Evolutionary conservation across 306 rosid genomes (phyloP).

Genomic region (Argentina anserina): DNA sequence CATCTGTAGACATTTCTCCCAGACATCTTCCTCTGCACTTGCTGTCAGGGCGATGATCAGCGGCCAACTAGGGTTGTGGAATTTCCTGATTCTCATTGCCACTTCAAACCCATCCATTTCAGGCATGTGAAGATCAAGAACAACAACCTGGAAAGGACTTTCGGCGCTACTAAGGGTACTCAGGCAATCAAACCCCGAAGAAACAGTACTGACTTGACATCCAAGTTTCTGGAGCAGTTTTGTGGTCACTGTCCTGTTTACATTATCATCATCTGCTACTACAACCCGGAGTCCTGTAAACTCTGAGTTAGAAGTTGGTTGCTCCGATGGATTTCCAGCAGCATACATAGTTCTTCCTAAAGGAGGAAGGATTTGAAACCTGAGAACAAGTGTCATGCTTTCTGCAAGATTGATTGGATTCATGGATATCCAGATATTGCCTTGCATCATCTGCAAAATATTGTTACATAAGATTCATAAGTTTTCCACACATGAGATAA

Average conservation of each 20-base stretch:
- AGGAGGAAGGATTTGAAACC: conserved; percentile 47
- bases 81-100: conserved; percentile 56
- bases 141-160: conserved; percentile 40
- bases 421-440: conserved; percentile 58
- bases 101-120: conserved; percentile 81
- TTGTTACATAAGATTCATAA: conserved; percentile 29
- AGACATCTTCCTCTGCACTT: conserved; percentile 59
- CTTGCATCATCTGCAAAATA: conserved; percentile 81
- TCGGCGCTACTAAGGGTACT: conserved; percentile 37
- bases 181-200: conserved; percentile 73
- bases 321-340: conserved; percentile 27
- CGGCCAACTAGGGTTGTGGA: conserved; percentile 54
- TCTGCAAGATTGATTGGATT: conserved; percentile 50
- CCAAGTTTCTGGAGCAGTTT: conserved; percentile 84
- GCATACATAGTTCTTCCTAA: conserved; percentile 33
- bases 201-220: conserved; percentile 60
- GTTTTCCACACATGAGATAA: neutral
- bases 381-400: conserved; percentile 69
- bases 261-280: conserved; percentile 59
- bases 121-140: conserved; percentile 84
- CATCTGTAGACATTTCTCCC: conserved; percentile 58
- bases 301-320: conserved; percentile 36
- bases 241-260: conserved; percentile 68
- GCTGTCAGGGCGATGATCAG: conserved; percentile 64
- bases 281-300: conserved; percentile 60